Evolutionary conservation across 2,329 filamentous ascomycete species (phyloP), one percentile per base, ranked within the genome.

Genomic region (Pezicula neosporulosa): DNA sequence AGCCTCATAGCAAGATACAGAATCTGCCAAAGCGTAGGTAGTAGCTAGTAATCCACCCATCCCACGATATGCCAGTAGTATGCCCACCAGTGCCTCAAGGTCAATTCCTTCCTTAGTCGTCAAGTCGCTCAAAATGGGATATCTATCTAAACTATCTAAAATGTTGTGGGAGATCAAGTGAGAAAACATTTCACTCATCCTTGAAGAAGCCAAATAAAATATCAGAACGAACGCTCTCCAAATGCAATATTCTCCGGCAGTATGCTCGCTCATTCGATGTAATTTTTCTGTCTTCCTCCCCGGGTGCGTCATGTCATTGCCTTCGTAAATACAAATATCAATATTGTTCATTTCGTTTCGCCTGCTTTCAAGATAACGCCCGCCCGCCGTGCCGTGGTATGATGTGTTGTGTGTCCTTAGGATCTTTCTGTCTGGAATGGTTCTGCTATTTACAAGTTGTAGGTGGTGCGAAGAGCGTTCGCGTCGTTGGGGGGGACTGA

Each of bases 301-400:
- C 30, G 16, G 18, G 30, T 35, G 18, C 30, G 30, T 30, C 30
- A n/a, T 16, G 24, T 44, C 33, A 41, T 49, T 59, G 48, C 38
- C 44, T 50, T 54, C 52, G 52, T 57, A 52, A 50, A 51, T 52
- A 51, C 50, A 55, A 42, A 35, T 51, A 41, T 50, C 10, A 42
- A 46, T 46, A 36, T 50, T 41, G 48, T 44, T 44, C 43, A 27
- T n/a, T 43, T 50, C 44, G 38, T 42, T 44, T 41, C 42, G 30
- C 39, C 39, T 21, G 39, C 18, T 42, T 42, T 9, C 30, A 33
- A 13, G 12, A 33, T 33, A 33, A 33, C 41, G 24, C 45, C 47
- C 35, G 16, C 43, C 39, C 30, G 27, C 44, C n/a, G 24, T 48
- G 38, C 46, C 47, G 66, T 58, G 71, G 69, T 56, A 77, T 69